phyloP scores from a whole-genome alignment of 192 early-diverging fungal genomes.

The Phlyctochytrium planicorne region DNA sequence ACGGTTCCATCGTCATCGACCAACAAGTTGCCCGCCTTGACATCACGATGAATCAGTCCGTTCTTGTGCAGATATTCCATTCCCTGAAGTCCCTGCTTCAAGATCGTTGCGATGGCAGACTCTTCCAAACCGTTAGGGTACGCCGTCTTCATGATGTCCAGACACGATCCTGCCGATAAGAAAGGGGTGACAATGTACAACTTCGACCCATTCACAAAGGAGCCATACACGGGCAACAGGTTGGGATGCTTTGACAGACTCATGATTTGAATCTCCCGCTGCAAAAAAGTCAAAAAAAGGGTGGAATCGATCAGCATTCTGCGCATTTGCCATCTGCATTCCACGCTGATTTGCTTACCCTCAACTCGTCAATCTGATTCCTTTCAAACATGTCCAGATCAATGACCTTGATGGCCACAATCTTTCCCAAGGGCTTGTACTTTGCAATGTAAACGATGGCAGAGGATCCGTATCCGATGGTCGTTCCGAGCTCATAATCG shows the following conservation, averaged over 20 bases:
- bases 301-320: no score
- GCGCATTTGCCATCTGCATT: no score
- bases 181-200: conserved; percentile 86
- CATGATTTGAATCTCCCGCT: conserved; percentile 87
- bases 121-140: conserved; percentile 84
- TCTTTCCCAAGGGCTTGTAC: conserved; percentile 67
- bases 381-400: conserved; percentile 89
- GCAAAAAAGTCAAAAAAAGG: no score
- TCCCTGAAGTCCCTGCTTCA: conserved; percentile 70
- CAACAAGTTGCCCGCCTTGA: conserved; percentile 69
- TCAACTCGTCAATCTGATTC: conserved; percentile 87
- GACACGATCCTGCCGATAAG: conserved; percentile 66
- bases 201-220: conserved; percentile 78
- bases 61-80: conserved; percentile 66
- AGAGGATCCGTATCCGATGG: conserved; percentile 75
- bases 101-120: conserved; percentile 70
- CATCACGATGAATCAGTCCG: conserved; percentile 66
- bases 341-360: no score
- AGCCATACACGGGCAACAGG: conserved; percentile 77
- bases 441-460: conserved; percentile 79
- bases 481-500: conserved; percentile 45
- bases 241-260: conserved; percentile 83
- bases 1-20: conserved; percentile 61
- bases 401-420: conserved; percentile 81
- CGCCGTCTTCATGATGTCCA: conserved; percentile 88